Conservation (phyloP, 129 eudicot species). For the Tanacetum coccineum region DNA sequence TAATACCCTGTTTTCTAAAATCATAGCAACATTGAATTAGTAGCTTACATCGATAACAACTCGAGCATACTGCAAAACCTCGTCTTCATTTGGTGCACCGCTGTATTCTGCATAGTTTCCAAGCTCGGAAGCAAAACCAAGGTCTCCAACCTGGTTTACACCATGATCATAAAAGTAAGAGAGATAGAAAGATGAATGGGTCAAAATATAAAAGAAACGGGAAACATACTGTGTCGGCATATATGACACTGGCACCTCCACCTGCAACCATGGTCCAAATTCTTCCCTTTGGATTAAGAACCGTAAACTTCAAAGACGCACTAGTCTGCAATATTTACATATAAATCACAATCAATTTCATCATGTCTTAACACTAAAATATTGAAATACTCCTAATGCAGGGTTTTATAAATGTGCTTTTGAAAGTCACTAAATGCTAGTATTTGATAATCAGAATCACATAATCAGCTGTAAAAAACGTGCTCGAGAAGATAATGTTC, state of each 20-base stretch:
- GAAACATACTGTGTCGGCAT: conserved; percentile 87
- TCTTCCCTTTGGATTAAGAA: conserved; percentile 94
- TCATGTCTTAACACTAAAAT: background rate
- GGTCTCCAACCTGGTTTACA: conserved; percentile 85
- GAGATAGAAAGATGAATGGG: background rate
- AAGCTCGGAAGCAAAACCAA: conserved; percentile 95
- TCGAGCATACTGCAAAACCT: conserved; percentile 98
- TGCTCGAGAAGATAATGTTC: background rate
- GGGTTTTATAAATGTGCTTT: too few species aligned
- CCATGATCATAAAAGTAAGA: background rate
- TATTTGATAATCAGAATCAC: too few species aligned
- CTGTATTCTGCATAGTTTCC: conserved; percentile 99
- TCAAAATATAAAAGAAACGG: background rate
- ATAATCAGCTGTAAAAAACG: too few species aligned
- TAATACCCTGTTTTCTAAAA: conserved; percentile 2
- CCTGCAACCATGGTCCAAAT: conserved; percentile 99
- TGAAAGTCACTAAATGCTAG: too few species aligned
- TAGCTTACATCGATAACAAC: conserved; percentile 91
- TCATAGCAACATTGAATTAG: background rate
- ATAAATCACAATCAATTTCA: background rate
- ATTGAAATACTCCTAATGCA: too few species aligned
- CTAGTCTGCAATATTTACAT: conserved; percentile 99
- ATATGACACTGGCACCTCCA: conserved; percentile 99
- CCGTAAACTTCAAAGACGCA: conserved; percentile 98
- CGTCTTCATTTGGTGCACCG: conserved; percentile 99